These are phyloP conservation scores for Fusarium circinatum DNA, from an alignment of 2,329 filamentous ascomycete species.

Conservation along the genomic window DNA sequence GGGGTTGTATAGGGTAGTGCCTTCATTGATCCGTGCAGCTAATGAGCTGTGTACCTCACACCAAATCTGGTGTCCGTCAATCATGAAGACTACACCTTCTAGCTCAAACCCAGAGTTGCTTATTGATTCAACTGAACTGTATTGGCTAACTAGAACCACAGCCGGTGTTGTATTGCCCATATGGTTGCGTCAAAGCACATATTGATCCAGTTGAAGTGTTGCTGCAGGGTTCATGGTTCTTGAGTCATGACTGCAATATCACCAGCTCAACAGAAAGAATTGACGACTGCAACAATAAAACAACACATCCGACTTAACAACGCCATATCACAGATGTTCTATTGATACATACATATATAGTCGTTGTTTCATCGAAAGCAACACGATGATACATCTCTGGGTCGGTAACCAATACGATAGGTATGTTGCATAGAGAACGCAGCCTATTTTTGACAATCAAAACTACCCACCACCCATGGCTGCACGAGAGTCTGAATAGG, in stretches of 20 bases:
- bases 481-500: background rate
- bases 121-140: background rate
- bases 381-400: background rate
- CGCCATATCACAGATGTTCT: background rate
- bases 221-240: constrained; percentile 14
- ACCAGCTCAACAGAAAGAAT: background rate
- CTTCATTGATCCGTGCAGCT: background rate
- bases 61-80: background rate
- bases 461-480: background rate
- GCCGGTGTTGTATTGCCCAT: background rate
- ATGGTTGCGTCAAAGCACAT: constrained; percentile 16
- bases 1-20: background rate
- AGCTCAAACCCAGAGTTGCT: background rate
- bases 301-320: background rate
- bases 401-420: background rate
- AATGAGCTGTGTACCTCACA: background rate
- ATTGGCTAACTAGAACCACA: background rate
- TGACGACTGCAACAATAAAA: background rate
- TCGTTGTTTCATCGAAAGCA: background rate
- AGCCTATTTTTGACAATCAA: background rate
- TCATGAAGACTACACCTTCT: background rate
- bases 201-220: background rate
- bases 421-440: background rate
- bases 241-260: constrained; percentile 12
- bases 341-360: background rate